Evolutionary conservation across 345 rosid genomes (phyloP).

Genomic region (Viola odorata): DNA sequence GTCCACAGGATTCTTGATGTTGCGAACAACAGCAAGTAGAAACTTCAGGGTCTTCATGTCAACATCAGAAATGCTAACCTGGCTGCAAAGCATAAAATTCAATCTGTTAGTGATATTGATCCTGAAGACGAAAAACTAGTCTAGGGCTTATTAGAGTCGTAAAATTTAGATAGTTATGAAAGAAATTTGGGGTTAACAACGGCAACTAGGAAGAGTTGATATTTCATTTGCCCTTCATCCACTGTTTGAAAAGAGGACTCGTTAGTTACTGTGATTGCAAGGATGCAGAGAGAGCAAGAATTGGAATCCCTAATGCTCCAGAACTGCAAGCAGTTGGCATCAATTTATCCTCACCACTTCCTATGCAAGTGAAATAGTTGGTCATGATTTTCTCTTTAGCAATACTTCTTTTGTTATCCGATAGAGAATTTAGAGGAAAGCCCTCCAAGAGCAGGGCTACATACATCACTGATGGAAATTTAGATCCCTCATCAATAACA

Average conservation of each 20-base stretch:
- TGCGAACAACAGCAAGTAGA: slow-evolving; percentile 34
- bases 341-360: slow-evolving; percentile 33
- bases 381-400: slow-evolving; percentile 51
- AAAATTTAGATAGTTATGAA: too few species aligned
- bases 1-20: slow-evolving; percentile 33
- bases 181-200: too few species aligned
- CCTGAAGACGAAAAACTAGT: background rate
- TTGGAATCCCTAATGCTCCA: slow-evolving; percentile 45
- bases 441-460: slow-evolving; percentile 70
- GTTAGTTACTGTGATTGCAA: slow-evolving; percentile 63
- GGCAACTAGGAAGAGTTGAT: too few species aligned
- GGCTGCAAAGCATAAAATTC: slow-evolving; percentile 40
- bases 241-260: slow-evolving; percentile 1
- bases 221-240: too few species aligned
- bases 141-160: too few species aligned
- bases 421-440: slow-evolving; percentile 56
- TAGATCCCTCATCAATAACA: slow-evolving; percentile 36
- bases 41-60: slow-evolving; percentile 62
- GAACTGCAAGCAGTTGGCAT: slow-evolving; percentile 24
- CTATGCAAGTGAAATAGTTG: slow-evolving; percentile 52
- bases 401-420: slow-evolving; percentile 38
- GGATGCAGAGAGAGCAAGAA: slow-evolving; percentile 62
- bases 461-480: slow-evolving; percentile 39
- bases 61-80: slow-evolving; percentile 43
- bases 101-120: slow-evolving; percentile 4